These are phyloP conservation scores for Zasmidium cellare DNA, from an alignment of 2,329 filamentous ascomycete species.

Conservation along the genomic window DNA sequence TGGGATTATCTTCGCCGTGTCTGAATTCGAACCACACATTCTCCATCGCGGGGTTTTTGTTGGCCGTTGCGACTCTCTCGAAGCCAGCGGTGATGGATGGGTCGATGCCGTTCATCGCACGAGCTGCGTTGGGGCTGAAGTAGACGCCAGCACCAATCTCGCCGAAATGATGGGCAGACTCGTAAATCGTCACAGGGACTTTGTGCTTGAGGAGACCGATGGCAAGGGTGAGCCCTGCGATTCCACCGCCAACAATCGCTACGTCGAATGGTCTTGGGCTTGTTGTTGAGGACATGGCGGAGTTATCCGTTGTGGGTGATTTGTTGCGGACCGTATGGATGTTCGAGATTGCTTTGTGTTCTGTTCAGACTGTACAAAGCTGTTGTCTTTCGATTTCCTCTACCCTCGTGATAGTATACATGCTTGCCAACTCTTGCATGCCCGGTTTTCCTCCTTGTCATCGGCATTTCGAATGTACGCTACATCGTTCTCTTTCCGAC, in stretches of 20 bases:
- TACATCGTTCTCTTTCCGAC: too few species aligned
- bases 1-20: slow-evolving; percentile 30
- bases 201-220: slow-evolving; percentile 50
- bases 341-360: too few species aligned
- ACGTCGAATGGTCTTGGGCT: slow-evolving; percentile 30
- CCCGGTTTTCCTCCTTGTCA: background rate
- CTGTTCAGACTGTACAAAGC: too few species aligned
- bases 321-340: too few species aligned
- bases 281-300: background rate
- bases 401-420: too few species aligned
- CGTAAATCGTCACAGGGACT: slow-evolving; percentile 45
- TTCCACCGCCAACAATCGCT: slow-evolving; percentile 60
- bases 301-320: background rate
- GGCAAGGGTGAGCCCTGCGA: slow-evolving; percentile 56
- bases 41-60: slow-evolving; percentile 32
- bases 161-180: slow-evolving; percentile 45
- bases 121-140: slow-evolving; percentile 56
- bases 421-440: too few species aligned
- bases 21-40: slow-evolving; percentile 42
- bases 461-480: too few species aligned
- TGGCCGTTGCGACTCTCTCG: slow-evolving; percentile 40
- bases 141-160: slow-evolving; percentile 53
- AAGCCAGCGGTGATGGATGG: slow-evolving; percentile 46
- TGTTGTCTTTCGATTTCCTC: too few species aligned
- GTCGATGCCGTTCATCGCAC: slow-evolving; percentile 55